Evolutionary conservation across 176 grass and related monocot species (phyloP).

Genomic region (Echinochloa phyllopogon): DNA sequence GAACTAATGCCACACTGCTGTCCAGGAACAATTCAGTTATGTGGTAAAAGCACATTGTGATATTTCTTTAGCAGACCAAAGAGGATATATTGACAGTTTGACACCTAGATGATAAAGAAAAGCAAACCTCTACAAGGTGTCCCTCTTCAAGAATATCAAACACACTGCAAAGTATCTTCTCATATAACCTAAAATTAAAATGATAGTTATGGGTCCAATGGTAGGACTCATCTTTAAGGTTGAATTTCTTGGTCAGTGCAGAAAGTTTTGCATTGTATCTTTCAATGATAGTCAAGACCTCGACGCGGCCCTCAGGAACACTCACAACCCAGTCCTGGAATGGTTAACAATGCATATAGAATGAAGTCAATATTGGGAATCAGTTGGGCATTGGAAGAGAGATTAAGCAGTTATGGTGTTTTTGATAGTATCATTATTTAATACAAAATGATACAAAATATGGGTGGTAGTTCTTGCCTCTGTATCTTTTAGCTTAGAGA

Average conservation of each 20-base stretch:
- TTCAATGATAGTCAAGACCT: slow-evolving; percentile 74
- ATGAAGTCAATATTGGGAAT: slow-evolving; percentile 1
- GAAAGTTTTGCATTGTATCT: slow-evolving; percentile 69
- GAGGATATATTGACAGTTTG: slow-evolving; percentile 14
- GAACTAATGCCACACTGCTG: slow-evolving; percentile 24
- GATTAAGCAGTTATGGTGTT: slow-evolving; percentile 2
- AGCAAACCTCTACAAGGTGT: slow-evolving; percentile 82
- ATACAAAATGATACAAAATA: slow-evolving; percentile 29
- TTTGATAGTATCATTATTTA: slow-evolving; percentile 30
- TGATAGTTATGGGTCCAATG: slow-evolving; percentile 77
- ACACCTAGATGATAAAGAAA: slow-evolving; percentile 31
- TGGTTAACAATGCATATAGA: slow-evolving; percentile 30
- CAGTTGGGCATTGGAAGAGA: neutral
- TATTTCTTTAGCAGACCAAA: slow-evolving; percentile 24
- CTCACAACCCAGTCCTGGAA: slow-evolving; percentile 80
- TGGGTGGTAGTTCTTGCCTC: slow-evolving; percentile 61
- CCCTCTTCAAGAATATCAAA: slow-evolving; percentile 98
- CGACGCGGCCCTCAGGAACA: slow-evolving; percentile 63
- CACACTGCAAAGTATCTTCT: slow-evolving; percentile 81
- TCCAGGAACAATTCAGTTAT: slow-evolving; percentile 33
- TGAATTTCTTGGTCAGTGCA: slow-evolving; percentile 56
- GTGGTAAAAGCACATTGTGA: slow-evolving; percentile 12
- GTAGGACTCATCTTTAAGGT: slow-evolving; percentile 64
- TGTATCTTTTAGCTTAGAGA: slow-evolving; percentile 74
- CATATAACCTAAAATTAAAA: slow-evolving; percentile 87